Base-by-base conservation (phyloP, 75 land plant genomes). In the Selaginella moellendorffii region DNA sequence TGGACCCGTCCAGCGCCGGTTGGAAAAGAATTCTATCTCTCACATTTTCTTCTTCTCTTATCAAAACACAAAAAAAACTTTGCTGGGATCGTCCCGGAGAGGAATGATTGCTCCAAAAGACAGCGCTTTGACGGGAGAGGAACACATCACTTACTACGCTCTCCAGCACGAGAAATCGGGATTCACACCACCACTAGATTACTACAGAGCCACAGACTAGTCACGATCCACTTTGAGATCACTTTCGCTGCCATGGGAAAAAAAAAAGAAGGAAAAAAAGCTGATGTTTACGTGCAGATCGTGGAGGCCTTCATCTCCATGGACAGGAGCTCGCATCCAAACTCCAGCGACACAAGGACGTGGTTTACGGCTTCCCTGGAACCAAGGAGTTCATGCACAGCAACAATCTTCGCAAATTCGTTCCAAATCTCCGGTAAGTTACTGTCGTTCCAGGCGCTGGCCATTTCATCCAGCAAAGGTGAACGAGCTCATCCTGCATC, bases 381-480 rank as follows among this genome's bases (percentile, higher is more conserved):
- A 36, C 60, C 21, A 27, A 27, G 24, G 64, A 79, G 69, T 59
- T 64, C 2, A 66, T 67, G 30, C 72, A 70, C 54, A 62, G 56
- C 1, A 68, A 66, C 9, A 65, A 54, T 2, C 71, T 81, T 29
- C 72, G 71, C 66, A 62, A 29, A 5, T 46, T 29, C 27, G 81
- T 76, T 1, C 87, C 84, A 18, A 58, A 71, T 25, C 68, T 81
- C 12, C 65, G 71, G 31, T 81, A 79, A 27, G 29, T 72, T 58
- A 67, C 75, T 30, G 65, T 73, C n/a, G 63, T 81, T 25, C 66
- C 67, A 52, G 76, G 73, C 27, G 75, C 68, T 1, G 63, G 61
- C 28, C 82, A 80, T 52, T 80, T 80, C 66, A 78, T 80, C 53
- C 74, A 80, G 61, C 70, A 78, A 71, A 65, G 61, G 64, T 80